These are phyloP conservation scores for Cordyceps farinosa DNA, from an alignment of 2,329 filamentous ascomycete genomes.

Conservation along the genomic window DNA sequence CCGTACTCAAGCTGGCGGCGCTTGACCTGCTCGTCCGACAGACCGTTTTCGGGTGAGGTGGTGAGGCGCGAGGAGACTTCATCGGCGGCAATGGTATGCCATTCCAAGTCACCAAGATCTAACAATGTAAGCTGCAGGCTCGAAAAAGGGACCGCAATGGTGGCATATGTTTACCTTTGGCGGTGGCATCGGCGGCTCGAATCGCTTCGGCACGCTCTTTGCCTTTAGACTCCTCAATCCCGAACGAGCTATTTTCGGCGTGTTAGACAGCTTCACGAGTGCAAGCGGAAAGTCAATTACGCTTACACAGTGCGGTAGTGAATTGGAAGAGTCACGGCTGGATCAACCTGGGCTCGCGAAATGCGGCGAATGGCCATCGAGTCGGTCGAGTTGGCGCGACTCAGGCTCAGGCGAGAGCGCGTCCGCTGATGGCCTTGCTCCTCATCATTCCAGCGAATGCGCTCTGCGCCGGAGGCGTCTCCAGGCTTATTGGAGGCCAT, in stretches of 20 bases:
- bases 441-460: slow-evolving; percentile 37
- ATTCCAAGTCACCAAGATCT: slow-evolving; percentile 63
- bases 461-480: slow-evolving; percentile 25
- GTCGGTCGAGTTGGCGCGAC: slow-evolving; percentile 30
- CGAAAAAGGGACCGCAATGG: background rate
- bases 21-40: slow-evolving; percentile 56
- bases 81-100: slow-evolving; percentile 58
- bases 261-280: slow-evolving; percentile 6
- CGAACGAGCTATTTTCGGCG: slow-evolving; percentile 40
- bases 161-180: slow-evolving; percentile 35
- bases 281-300: background rate
- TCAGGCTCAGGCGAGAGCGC: slow-evolving; percentile 23
- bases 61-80: slow-evolving; percentile 59
- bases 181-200: slow-evolving; percentile 41
- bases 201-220: slow-evolving; percentile 37
- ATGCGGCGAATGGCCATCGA: slow-evolving; percentile 42
- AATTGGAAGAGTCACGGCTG: slow-evolving; percentile 41
- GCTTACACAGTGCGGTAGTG: slow-evolving; percentile 53
- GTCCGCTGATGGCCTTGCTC: slow-evolving; percentile 27
- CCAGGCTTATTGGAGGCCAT: slow-evolving; percentile 7
- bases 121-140: background rate
- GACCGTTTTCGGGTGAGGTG: slow-evolving; percentile 53
- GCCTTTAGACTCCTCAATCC: slow-evolving; percentile 53
- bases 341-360: slow-evolving; percentile 28
- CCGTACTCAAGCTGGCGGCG: slow-evolving; percentile 58